Evolutionary conservation across 148 eudicot genomes (phyloP).

Genomic region (Chenopodium quinoa): DNA sequence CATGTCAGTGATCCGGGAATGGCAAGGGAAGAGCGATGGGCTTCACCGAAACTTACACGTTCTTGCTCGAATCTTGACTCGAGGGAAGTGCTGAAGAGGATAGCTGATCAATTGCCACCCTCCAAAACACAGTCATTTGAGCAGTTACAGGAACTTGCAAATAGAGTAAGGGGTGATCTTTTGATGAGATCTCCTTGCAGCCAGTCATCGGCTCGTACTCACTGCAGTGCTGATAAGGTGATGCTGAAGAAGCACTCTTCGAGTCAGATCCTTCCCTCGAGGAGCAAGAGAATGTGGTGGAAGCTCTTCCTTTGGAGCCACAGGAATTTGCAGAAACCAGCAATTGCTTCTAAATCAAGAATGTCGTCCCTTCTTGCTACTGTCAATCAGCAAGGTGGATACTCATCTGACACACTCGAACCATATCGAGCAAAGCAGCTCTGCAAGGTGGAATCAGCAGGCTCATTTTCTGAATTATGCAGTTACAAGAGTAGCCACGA

Average conservation of each 20-base stretch:
- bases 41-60: slow-evolving; percentile 67
- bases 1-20: slow-evolving; percentile 84
- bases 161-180: slow-evolving; percentile 30
- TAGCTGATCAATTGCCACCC: slow-evolving; percentile 47
- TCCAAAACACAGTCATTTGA: slow-evolving; percentile 60
- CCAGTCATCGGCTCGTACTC: slow-evolving; percentile 52
- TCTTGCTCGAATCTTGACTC: slow-evolving; percentile 75
- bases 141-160: slow-evolving; percentile 53
- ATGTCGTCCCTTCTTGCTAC: slow-evolving; percentile 28
- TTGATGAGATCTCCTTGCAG: slow-evolving; percentile 43
- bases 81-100: slow-evolving; percentile 48
- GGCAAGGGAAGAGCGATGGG: slow-evolving; percentile 46
- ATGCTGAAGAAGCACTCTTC: slow-evolving; percentile 80
- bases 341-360: slow-evolving; percentile 24
- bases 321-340: slow-evolving; percentile 58
- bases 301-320: slow-evolving; percentile 93
- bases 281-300: slow-evolving; percentile 87
- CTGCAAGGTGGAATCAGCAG: slow-evolving; percentile 38
- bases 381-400: slow-evolving; percentile 81
- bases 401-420: slow-evolving; percentile 82
- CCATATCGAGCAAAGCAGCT: slow-evolving; percentile 34
- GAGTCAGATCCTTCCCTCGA: slow-evolving; percentile 82
- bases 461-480: slow-evolving; percentile 34
- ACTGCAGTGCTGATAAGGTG: slow-evolving; percentile 75
- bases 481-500: slow-evolving; percentile 27